Base-by-base conservation (phyloP, 164 flowering plant genomes). In the Kalanchoe fedtschenkoi region DNA sequence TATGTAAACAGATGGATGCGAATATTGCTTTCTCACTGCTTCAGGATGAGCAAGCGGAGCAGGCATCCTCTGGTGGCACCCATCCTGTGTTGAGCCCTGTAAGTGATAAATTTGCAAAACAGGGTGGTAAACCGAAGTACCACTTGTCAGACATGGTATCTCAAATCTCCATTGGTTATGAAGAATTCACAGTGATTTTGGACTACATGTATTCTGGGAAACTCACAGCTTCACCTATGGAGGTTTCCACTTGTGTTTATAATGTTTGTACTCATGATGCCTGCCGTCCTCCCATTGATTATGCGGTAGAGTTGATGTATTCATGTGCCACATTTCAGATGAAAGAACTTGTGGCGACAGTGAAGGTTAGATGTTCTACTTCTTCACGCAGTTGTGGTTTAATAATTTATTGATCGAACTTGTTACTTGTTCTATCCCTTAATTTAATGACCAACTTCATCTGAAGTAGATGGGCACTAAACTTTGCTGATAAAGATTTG, bases 211-310 rank as follows among this genome's bases (percentile, higher is more conserved):
- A 86, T 62, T 76, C 92, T 21, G 96, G 91, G 4, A 86, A 77
- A 71, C 69, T 84, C 38, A 84, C 77, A 72, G 68, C 80, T 43
- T 75, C 67, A 41, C 96, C 89, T 0, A 62, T 62, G 13, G 87
- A 80, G 64, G 88, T 83, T 13, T 86, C 90, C 2, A 78, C 85
- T 0, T 88, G 96, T 59, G 92, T 84, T 58, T 84, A 86, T 66
- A 56, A 60, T 61, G 54, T 37, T 10, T 88, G 96, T 71, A 64
- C 67, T 14, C 96, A 88, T 72, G 80, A 80, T 44, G 77, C 84
- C 0, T 88, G 96, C 65, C 65, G 84, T 17, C 92, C 96, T 21
- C 82, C 91, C 14, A 77, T 88, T 43, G 62, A 74, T 64, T 83
- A 77, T 69, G 69, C 70, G 1, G 90, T 84, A 57, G 88, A 88